Percentiles rank a stretch among this genome's conserved stretches.
Conservation (phyloP, 2,329 filamentous ascomycete species). For the Penicillium sp. region DNA sequence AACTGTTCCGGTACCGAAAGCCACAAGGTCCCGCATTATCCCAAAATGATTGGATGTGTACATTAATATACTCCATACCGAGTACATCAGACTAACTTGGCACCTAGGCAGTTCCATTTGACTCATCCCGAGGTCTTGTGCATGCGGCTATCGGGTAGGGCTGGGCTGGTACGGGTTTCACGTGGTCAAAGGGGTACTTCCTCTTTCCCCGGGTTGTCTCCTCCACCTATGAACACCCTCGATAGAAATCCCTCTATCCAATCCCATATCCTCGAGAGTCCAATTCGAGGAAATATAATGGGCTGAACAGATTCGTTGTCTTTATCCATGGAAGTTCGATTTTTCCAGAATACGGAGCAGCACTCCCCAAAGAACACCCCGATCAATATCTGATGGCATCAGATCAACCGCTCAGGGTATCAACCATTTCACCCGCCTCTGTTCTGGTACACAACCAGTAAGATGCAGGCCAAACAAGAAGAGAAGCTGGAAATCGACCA, state of each 20-base stretch:
- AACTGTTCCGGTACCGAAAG: background rate
- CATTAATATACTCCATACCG: background rate
- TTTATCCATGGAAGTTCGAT: constrained; percentile 2
- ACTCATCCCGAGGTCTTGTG: background rate
- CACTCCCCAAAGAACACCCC: background rate
- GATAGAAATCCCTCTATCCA: too few species aligned
- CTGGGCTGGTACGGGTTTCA: constrained; percentile 16
- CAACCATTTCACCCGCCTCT: background rate
- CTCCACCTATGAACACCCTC: background rate
- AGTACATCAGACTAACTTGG: background rate
- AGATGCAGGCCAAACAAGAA: constrained; percentile 7
- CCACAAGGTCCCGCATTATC: background rate
- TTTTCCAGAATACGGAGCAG: background rate
- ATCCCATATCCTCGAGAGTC: background rate
- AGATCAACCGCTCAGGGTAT: background rate
- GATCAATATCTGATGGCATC: constrained; percentile 2
- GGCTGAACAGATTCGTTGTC: background rate
- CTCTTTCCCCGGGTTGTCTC: background rate
- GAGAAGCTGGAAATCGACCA: constrained; percentile 27
- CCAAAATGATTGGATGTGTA: background rate
- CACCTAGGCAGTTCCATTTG: constrained; percentile 1
- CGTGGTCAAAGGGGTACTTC: background rate
- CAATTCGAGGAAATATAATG: background rate
- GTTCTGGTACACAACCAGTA: background rate
- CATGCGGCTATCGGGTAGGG: constrained; percentile 19